Evolutionary conservation across 1,284 basidiomycete genomes (phyloP), one percentile per base, ranked within the genome.

Genomic region (Ustilago crameri): DNA sequence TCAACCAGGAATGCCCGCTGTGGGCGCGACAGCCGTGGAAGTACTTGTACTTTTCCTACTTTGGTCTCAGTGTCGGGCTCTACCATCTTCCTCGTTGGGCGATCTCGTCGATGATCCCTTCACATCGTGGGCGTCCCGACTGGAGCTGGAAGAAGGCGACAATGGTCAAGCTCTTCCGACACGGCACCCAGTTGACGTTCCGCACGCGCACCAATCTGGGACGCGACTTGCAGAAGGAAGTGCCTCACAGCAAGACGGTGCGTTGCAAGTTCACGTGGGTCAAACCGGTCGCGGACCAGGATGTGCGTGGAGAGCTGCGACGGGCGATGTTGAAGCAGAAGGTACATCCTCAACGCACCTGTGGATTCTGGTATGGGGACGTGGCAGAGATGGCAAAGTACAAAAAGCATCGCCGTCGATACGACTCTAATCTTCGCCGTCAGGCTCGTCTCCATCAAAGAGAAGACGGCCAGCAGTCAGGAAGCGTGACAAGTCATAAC

Each of bases 101-200:
- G 2, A 12, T 81, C n/a, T 43, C 51, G 3, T 75, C 67, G 3
- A 46, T 74, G 20, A 30, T 71, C 0, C 76, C 55, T 2, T 59
- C 61, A n/a, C 42, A 61, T 20, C 63, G 80, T 1, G 77, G 66
- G 0, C 58, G 77, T 3, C 64, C 45, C 3, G 59, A 67, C 26
- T 82, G 80, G 80, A 64, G 63, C 18, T 82, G 80, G 80, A 74
- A 74, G 27, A 72, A 73, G 42, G 68, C 75, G 2, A 78, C 76
- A 20, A 62, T 76, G 54, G 69, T 82, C 26, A 64, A 68, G 24
- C 67, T 82, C 3, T 76, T 59, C 38, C 63, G 79, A 1, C 74
- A 78, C 32, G 74, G 75, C 14, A 78, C 72, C 8, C 45, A 73
- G 34, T 59, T 78, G 15, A 80, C 77, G 3, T 82, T 78, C 42